Evolutionary conservation across 129 eudicot genomes (phyloP).

Genomic region (Artemisia tridentata): DNA sequence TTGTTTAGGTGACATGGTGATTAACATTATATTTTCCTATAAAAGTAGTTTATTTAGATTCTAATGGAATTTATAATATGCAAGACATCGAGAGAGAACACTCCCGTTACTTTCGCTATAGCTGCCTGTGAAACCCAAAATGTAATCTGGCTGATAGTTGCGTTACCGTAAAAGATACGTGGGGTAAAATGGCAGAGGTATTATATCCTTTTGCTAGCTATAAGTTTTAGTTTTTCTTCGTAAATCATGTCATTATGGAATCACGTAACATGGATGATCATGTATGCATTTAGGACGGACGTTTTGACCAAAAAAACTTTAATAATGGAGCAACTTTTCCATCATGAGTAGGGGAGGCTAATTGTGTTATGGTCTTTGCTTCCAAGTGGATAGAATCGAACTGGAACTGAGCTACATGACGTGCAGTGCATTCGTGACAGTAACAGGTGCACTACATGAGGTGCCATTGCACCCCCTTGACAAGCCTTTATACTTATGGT

Average conservation of each 20-base stretch:
- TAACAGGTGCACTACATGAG: too few species aligned
- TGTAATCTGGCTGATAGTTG: slow-evolving; percentile 71
- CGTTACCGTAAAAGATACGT: slow-evolving; percentile 85
- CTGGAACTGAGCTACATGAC: slow-evolving; percentile 57
- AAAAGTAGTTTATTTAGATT: too few species aligned
- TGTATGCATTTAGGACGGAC: slow-evolving; percentile 54
- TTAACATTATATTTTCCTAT: too few species aligned
- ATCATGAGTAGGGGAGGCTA: slow-evolving; percentile 83
- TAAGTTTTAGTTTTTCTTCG: background rate
- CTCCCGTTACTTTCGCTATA: slow-evolving; percentile 88
- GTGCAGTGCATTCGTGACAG: too few species aligned
- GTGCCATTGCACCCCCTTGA: too few species aligned
- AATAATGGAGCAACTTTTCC: slow-evolving; percentile 76
- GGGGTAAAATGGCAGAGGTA: slow-evolving; percentile 92
- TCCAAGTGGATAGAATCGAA: slow-evolving; percentile 93
- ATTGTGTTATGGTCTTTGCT: slow-evolving; percentile 88
- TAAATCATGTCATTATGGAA: background rate
- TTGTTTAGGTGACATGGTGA: too few species aligned
- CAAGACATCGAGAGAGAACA: slow-evolving; percentile 87
- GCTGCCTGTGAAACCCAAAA: slow-evolving; percentile 98
- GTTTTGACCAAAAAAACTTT: slow-evolving; percentile 70
- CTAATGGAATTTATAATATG: slow-evolving; percentile 22
- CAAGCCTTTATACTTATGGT: too few species aligned
- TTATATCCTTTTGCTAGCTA: background rate
- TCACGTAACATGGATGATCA: background rate